Conservation (phyloP, 176 grass and related monocot genomes). For the Zea mays region Zm-B73-REFERENCE-NAM-5.0 NC_050096.1:221925001-221925500, state of each 20-base stretch:
- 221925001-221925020: constrained; percentile 85
- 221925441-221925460: constrained; percentile 93
- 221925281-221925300: constrained; percentile 20
- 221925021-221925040: constrained; percentile 68
- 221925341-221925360: constrained; percentile 5
- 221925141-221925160: constrained; percentile 50
- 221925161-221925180: constrained; percentile 76
- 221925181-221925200: constrained; percentile 71
- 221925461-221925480: constrained; percentile 97
- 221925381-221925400: constrained; percentile 70
- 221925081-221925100: constrained; percentile 27
- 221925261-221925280: constrained; percentile 1
- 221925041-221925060: constrained; percentile 54
- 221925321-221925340: background rate
- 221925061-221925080: background rate
- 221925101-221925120: background rate
- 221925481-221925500: constrained; percentile 82
- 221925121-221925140: background rate
- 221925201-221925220: constrained; percentile 86
- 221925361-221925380: constrained; percentile 37
- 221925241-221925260: constrained; percentile 71
- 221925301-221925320: background rate
- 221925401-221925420: constrained; percentile 89
- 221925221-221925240: constrained; percentile 66
- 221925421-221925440: constrained; percentile 94